Conservation (phyloP, 805 yeast species). For the Ogataea pilisensis region DNA sequence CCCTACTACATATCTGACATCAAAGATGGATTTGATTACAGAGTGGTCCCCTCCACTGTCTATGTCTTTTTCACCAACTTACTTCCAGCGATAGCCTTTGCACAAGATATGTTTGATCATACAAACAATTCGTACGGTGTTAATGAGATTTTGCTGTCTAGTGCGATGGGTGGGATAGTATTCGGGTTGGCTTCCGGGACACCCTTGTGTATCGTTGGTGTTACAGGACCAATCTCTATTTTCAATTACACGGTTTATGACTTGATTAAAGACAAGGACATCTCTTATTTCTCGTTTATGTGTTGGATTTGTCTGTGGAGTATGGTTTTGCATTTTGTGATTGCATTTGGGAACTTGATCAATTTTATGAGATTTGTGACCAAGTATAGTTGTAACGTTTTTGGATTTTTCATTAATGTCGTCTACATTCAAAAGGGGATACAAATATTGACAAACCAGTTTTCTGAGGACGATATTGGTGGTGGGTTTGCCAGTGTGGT, state of each 20-base stretch:
- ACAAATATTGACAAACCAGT: slow-evolving; percentile 73
- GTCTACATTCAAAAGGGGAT: slow-evolving; percentile 90
- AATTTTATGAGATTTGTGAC: slow-evolving; percentile 68
- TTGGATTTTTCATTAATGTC: slow-evolving; percentile 86
- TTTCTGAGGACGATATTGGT: slow-evolving; percentile 35
- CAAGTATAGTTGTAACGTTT: slow-evolving; percentile 82
- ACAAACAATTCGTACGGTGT: slow-evolving; percentile 86
- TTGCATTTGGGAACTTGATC: slow-evolving; percentile 69
- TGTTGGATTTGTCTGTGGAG: slow-evolving; percentile 95
- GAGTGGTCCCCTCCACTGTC: slow-evolving; percentile 81
- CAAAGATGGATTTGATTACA: slow-evolving; percentile 76
- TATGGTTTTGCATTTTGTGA: slow-evolving; percentile 69
- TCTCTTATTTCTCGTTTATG: slow-evolving; percentile 81
- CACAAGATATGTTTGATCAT: slow-evolving; percentile 94
- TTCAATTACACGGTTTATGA: slow-evolving; percentile 88
- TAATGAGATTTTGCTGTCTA: slow-evolving; percentile 78
- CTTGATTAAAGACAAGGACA: slow-evolving; percentile 50
- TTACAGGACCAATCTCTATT: slow-evolving; percentile 92
- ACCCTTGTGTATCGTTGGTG: slow-evolving; percentile 94
- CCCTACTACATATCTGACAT: slow-evolving; percentile 79
- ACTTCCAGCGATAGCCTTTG: slow-evolving; percentile 92
- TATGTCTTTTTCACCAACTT: slow-evolving; percentile 87
- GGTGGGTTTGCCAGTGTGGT: slow-evolving; percentile 62
- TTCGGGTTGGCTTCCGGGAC: slow-evolving; percentile 87
- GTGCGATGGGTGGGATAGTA: slow-evolving; percentile 84